Evolutionary conservation across 1,284 basidiomycete species (phyloP).

Genomic region (Ganoderma multipileum): DNA sequence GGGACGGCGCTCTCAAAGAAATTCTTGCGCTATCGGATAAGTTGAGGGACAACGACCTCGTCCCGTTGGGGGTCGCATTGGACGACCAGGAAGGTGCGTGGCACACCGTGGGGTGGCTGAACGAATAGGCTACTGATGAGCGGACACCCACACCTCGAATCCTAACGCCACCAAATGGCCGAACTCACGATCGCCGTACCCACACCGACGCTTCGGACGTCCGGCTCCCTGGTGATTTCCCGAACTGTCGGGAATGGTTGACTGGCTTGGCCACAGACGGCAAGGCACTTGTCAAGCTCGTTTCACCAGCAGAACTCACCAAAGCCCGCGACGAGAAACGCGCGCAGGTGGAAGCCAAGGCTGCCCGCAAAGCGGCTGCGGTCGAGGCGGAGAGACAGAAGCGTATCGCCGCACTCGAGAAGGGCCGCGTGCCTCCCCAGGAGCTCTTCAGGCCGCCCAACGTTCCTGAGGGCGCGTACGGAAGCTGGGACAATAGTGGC

Average conservation of each 20-base stretch:
- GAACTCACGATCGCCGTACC: neutral
- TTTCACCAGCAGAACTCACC: conserved; percentile 84
- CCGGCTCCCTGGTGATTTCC: neutral
- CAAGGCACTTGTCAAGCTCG: conserved; percentile 93
- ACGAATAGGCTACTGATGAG: neutral
- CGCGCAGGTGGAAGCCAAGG: conserved; percentile 78
- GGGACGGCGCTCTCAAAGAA: conserved; percentile 72
- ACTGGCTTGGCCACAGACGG: conserved; percentile 67
- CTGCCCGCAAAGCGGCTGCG: conserved; percentile 80
- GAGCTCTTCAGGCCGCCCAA: conserved; percentile 90
- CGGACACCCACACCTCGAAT: conserved; percentile 1
- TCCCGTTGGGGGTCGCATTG: conserved; percentile 92
- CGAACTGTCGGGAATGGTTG: neutral
- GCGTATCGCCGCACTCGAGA: conserved; percentile 85
- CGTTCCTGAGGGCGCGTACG: conserved; percentile 70
- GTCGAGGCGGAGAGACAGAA: conserved; percentile 80
- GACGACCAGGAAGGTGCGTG: conserved; percentile 92
- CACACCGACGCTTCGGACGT: neutral
- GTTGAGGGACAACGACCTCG: conserved; percentile 89
- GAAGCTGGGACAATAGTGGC: conserved; percentile 86
- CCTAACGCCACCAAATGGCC: conserved; percentile 5
- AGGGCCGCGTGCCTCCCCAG: conserved; percentile 77
- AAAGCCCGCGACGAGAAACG: conserved; percentile 91
- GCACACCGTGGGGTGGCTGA: neutral
- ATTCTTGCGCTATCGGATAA: conserved; percentile 88